Percentiles rank a stretch among this genome's conserved stretches.
Evolutionary conservation across 2,329 filamentous ascomycete genomes (phyloP).

Genomic region (Aurifilum marmelostoma): DNA sequence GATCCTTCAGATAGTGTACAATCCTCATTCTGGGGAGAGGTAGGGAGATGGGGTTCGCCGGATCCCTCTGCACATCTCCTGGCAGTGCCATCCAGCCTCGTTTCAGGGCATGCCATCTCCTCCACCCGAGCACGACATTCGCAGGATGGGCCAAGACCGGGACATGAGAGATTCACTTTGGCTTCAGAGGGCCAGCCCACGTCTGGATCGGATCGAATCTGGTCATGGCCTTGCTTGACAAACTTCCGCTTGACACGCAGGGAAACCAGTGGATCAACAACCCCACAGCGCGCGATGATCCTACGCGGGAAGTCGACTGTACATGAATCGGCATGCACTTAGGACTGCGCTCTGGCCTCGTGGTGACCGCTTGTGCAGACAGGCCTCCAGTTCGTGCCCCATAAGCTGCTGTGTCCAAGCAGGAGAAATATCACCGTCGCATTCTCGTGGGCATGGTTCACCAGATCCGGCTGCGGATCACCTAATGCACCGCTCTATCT

Average conservation of each 20-base stretch:
- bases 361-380: background rate
- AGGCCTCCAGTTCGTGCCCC: background rate
- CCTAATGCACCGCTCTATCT: background rate
- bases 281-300: background rate
- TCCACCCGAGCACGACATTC: background rate
- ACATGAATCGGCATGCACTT: background rate
- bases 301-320: background rate
- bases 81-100: background rate
- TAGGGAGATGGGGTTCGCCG: no score
- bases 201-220: background rate
- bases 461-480: background rate
- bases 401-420: background rate
- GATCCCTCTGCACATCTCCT: background rate
- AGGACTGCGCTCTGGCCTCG: background rate
- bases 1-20: background rate
- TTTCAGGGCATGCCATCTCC: background rate
- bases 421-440: background rate
- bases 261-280: background rate
- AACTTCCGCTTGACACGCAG: background rate
- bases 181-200: background rate
- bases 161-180: background rate
- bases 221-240: background rate
- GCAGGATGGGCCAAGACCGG: constrained; percentile 4
- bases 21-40: background rate
- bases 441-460: background rate